Conservation (phyloP, 164 flowering plant species). For the grape (Vitis vinifera) region ASM3070453v1 NC_081812.1:13434001-13434500, state of each 20-base stretch:
- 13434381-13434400: not conserved
- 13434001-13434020: not conserved
- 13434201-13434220: conserved; percentile 97
- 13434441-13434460: not conserved
- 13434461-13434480: not conserved
- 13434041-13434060: conserved; percentile 94
- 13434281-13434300: not conserved
- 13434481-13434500: not conserved
- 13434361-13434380: conserved; percentile 5
- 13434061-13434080: conserved; percentile 93
- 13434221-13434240: conserved; percentile 91
- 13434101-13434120: conserved; percentile 75
- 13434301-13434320: not conserved
- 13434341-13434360: not conserved
- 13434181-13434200: conserved; percentile 58
- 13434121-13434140: not conserved
- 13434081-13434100: conserved; percentile 82
- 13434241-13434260: conserved; percentile 88
- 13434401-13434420: not conserved
- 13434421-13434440: not conserved
- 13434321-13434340: conserved; percentile 2
- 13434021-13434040: conserved; percentile 64
- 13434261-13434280: conserved; percentile 21
- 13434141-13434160: not conserved
- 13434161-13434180: not conserved